A percentile compares a stretch with the other conserved stretches of the same genome.
phyloP scores from a whole-genome alignment of 139 green algal species.

The Mesotaenium endlicherianum region DNA sequence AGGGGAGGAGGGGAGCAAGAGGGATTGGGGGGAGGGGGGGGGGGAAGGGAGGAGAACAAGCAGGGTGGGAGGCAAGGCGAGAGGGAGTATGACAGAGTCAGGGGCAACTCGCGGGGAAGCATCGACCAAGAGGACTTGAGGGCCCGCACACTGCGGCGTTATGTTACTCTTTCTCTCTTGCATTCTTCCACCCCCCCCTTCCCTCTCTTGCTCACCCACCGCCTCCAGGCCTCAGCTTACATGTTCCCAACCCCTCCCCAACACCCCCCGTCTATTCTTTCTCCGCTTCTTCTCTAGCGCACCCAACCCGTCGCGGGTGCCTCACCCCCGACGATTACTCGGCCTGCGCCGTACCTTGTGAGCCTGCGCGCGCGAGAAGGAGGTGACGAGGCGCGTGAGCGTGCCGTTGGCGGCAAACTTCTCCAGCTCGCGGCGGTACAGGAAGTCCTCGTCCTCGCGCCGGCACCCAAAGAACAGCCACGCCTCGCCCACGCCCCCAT shows the following conservation, averaged over 20 bases:
- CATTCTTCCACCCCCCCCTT: not conserved
- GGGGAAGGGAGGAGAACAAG: not conserved
- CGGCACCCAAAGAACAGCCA: slow-evolving; percentile 89
- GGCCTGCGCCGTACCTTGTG: slow-evolving; percentile 30
- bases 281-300: not conserved
- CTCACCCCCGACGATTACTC: not conserved
- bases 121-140: not conserved
- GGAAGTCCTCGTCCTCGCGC: slow-evolving; percentile 73
- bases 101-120: not conserved
- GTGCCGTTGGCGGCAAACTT: slow-evolving; percentile 65
- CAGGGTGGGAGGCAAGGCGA: not conserved
- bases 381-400: slow-evolving; percentile 70
- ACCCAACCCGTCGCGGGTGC: not conserved
- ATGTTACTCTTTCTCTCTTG: not conserved
- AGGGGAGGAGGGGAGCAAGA: not conserved
- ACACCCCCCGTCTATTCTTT: not conserved
- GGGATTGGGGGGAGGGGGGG: not conserved
- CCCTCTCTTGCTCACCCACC: not conserved
- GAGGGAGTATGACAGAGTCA: not conserved
- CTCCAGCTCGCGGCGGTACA: slow-evolving; percentile 79
- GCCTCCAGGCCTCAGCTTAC: not conserved
- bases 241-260: not conserved
- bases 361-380: slow-evolving; percentile 71
- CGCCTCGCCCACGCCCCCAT: not conserved
- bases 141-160: not conserved